Evolutionary conservation across 1,284 basidiomycete species (phyloP).

Genomic region (Trichosporon asahii): DNA sequence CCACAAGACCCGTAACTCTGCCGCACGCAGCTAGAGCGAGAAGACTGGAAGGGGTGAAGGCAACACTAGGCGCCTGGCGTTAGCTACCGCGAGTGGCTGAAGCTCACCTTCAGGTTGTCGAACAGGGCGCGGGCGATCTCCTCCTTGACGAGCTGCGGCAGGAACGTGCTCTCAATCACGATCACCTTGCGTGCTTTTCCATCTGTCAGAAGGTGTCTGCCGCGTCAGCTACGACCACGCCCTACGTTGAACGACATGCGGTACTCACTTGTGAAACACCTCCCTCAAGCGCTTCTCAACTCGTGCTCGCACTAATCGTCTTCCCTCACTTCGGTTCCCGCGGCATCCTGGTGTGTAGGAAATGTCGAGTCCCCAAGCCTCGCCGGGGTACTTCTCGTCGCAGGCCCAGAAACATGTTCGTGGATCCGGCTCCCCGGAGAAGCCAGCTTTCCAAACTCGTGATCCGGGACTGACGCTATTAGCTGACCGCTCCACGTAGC

Average conservation of each 20-base stretch:
- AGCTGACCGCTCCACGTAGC: not conserved
- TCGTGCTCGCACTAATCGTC: conserved; percentile 64
- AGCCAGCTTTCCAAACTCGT: conserved; percentile 53
- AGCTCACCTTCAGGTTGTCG: conserved; percentile 75
- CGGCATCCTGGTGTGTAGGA: conserved; percentile 24
- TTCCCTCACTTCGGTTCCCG: conserved; percentile 62
- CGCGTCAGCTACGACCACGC: conserved; percentile 12
- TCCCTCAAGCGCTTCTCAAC: conserved; percentile 67
- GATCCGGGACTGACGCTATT: conserved; percentile 43
- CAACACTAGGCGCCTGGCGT: conserved; percentile 80
- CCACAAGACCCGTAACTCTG: conserved; percentile 82
- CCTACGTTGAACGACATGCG: conserved; percentile 6
- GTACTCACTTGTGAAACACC: conserved; percentile 77
- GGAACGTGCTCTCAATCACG: conserved; percentile 79
- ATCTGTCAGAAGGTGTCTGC: conserved; percentile 83
- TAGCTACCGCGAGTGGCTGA: not conserved
- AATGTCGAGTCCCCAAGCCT: conserved; percentile 48
- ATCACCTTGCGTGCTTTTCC: conserved; percentile 91
- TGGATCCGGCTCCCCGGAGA: conserved; percentile 52
- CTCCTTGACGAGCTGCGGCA: conserved; percentile 82
- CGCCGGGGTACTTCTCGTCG: conserved; percentile 17
- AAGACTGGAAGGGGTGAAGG: conserved; percentile 82
- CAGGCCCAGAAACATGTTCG: conserved; percentile 45
- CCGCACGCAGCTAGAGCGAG: conserved; percentile 80
- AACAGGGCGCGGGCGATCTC: conserved; percentile 81